A percentile compares a stretch with the other conserved stretches of the same genome.
phyloP scores from a whole-genome alignment of 306 rosid genomes.

The Spatholobus suberectus region DNA sequence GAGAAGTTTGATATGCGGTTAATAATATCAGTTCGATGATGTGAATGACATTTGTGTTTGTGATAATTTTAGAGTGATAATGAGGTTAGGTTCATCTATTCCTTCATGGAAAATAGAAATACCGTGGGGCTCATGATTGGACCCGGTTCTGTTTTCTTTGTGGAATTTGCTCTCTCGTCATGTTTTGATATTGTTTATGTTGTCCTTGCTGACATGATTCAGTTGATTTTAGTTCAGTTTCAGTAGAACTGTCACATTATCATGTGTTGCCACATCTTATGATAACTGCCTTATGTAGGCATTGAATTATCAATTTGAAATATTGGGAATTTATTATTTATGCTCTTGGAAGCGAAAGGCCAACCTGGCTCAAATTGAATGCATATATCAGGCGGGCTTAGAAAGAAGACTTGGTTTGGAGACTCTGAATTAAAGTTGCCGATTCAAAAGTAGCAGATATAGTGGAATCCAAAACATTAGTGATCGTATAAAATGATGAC shows the following conservation, averaged over 20 bases:
- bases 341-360: not conserved
- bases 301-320: not conserved
- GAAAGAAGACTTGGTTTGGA: no score
- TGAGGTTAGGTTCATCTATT: conserved; percentile 19
- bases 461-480: not conserved
- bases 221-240: no score
- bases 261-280: no score
- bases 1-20: conserved; percentile 35
- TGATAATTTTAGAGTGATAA: conserved; percentile 25
- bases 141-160: not conserved
- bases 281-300: not conserved
- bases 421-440: no score
- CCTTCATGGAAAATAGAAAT: not conserved
- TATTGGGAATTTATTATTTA: no score
- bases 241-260: no score
- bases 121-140: not conserved
- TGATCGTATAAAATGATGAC: not conserved
- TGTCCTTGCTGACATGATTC: not conserved
- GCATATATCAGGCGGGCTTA: no score
- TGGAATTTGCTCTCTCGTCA: not conserved
- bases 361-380: not conserved
- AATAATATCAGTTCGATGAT: conserved; percentile 39
- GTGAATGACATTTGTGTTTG: conserved; percentile 23
- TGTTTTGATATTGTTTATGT: not conserved
- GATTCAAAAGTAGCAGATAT: not conserved